Evolutionary conservation across 345 rosid species (phyloP).

Genomic region (Populus tremula): DNA sequence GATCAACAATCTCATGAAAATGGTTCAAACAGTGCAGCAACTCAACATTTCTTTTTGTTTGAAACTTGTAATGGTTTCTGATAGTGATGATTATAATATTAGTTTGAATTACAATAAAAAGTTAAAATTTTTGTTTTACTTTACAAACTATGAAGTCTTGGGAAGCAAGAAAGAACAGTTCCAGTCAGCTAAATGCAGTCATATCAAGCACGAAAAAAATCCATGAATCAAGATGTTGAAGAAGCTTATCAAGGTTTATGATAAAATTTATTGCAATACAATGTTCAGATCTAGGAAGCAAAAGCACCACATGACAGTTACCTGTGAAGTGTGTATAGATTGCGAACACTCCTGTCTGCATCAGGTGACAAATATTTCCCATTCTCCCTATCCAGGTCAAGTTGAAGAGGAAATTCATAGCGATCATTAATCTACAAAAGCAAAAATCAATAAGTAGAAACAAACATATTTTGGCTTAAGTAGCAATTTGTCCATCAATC

Average conservation of each 20-base stretch:
- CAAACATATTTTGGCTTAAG: background rate
- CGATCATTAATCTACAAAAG: constrained; percentile 85
- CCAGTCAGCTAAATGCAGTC: background rate
- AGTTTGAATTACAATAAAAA: background rate
- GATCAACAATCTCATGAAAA: background rate
- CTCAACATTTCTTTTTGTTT: background rate
- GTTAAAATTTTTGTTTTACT: background rate
- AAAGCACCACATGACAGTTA: constrained; percentile 14
- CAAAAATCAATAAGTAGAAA: background rate
- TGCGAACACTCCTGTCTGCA: constrained; percentile 87
- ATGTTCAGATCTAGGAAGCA: background rate
- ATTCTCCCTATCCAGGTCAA: constrained; percentile 84
- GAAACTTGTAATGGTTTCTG: background rate
- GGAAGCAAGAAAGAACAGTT: background rate
- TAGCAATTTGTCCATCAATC: background rate
- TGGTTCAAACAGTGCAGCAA: background rate
- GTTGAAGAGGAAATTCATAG: constrained; percentile 92
- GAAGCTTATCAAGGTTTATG: background rate
- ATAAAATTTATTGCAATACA: background rate
- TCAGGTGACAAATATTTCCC: constrained; percentile 89
- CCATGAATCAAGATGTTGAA: background rate
- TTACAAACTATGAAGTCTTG: background rate
- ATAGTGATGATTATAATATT: background rate
- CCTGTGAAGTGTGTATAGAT: constrained; percentile 93
- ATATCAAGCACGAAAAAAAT: background rate